A percentile compares a stretch with the other conserved stretches of the same genome.
phyloP scores from a whole-genome alignment of 2,329 filamentous ascomycete genomes.

The Purpureocillium takamizusanense region DNA sequence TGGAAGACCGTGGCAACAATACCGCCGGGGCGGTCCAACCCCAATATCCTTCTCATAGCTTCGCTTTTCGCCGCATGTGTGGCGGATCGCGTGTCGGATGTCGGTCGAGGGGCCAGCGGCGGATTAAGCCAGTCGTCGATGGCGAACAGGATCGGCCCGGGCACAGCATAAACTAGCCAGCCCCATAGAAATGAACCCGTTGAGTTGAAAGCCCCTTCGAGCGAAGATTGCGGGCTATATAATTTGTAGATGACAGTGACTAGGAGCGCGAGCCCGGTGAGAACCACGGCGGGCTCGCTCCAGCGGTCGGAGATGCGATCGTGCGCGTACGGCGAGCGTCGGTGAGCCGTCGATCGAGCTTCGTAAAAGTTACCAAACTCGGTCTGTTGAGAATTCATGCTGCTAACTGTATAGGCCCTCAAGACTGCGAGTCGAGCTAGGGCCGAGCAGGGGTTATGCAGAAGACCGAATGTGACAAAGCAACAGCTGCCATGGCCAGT shows the following conservation, averaged over 20 bases:
- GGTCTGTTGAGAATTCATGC: constrained; percentile 24
- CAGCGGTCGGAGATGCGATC: constrained; percentile 20
- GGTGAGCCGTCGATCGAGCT: constrained; percentile 22
- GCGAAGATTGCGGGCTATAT: constrained; percentile 21
- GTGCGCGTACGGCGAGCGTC: constrained; percentile 15
- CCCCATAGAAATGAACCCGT: constrained; percentile 48
- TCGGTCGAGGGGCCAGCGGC: constrained; percentile 29
- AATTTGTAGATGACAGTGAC: constrained; percentile 23
- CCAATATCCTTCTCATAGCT: constrained; percentile 53
- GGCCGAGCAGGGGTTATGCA: constrained; percentile 2
- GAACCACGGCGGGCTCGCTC: constrained; percentile 23
- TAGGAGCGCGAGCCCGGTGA: constrained; percentile 22
- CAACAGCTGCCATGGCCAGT: constrained; percentile 10
- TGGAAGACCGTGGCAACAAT: constrained; percentile 49
- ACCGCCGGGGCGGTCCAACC: constrained; percentile 42
- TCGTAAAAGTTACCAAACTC: constrained; percentile 25
- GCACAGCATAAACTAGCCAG: constrained; percentile 45
- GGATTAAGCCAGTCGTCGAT: constrained; percentile 46
- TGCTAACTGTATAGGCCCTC: constrained; percentile 12
- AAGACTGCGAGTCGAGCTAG: constrained; percentile 8
- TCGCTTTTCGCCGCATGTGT: constrained; percentile 54
- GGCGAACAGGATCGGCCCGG: constrained; percentile 46
- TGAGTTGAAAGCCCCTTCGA: constrained; percentile 16
- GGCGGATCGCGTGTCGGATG: constrained; percentile 25
- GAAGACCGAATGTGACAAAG: neutral